A percentile compares a stretch with the other conserved stretches of the same genome.
phyloP scores from a whole-genome alignment of 768 basidiomycete genomes.

The Daedaleopsis sinensis region DNA sequence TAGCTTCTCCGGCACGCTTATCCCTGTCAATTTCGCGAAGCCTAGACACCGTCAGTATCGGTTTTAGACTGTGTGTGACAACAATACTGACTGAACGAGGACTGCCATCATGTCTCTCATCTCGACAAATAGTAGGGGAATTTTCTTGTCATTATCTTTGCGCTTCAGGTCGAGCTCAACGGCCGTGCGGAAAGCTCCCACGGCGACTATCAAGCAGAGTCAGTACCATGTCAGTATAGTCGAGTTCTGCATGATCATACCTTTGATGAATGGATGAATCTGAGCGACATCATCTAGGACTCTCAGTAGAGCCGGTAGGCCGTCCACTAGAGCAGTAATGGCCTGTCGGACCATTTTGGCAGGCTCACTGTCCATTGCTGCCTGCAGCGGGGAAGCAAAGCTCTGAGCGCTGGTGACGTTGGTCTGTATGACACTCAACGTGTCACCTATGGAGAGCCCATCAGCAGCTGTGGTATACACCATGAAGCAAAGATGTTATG shows the following conservation, averaged over 20 bases:
- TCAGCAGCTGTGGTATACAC: not conserved
- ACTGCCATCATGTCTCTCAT: slow-evolving; percentile 55
- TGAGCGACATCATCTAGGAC: slow-evolving; percentile 31
- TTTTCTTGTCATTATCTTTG: slow-evolving; percentile 52
- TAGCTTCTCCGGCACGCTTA: slow-evolving; percentile 32
- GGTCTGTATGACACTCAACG: not conserved
- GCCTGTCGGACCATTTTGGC: slow-evolving; percentile 17
- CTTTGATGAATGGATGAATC: slow-evolving; percentile 32
- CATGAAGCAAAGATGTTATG: no score
- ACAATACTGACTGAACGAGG: slow-evolving; percentile 46
- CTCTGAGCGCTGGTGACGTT: not conserved
- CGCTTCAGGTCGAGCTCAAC: slow-evolving; percentile 50
- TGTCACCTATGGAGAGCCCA: not conserved
- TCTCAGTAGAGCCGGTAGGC: slow-evolving; percentile 30
- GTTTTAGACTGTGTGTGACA: no score
- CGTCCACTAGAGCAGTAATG: slow-evolving; percentile 27
- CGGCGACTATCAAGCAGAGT: slow-evolving; percentile 37
- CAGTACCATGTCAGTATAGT: slow-evolving; percentile 3
- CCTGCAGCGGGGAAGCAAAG: not conserved
- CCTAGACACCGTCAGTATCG: not conserved
- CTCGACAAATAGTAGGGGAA: slow-evolving; percentile 46
- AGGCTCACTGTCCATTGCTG: not conserved
- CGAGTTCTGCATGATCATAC: slow-evolving; percentile 13
- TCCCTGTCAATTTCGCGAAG: slow-evolving; percentile 17
- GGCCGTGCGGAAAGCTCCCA: slow-evolving; percentile 51